A percentile compares a stretch with the other conserved stretches of the same genome.
Evolutionary conservation across 345 rosid genomes (phyloP).

Genomic region (Eucalyptus regnans): DNA sequence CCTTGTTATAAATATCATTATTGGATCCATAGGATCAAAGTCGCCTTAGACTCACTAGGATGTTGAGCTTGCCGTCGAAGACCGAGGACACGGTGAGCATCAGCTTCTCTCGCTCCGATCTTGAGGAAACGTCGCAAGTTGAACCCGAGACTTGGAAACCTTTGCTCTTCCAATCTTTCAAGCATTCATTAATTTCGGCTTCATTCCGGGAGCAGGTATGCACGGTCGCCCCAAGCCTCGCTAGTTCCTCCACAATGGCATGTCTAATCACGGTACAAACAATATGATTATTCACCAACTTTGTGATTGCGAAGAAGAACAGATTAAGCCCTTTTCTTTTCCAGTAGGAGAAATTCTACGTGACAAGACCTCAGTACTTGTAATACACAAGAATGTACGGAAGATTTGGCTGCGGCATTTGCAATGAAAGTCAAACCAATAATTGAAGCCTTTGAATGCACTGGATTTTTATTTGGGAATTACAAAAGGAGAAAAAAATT

Average conservation of each 20-base stretch:
- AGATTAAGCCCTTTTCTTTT: no score
- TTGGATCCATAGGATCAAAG: background rate
- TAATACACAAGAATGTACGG: no score
- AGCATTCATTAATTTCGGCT: slow-evolving; percentile 32
- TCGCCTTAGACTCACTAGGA: slow-evolving; percentile 28
- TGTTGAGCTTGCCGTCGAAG: slow-evolving; percentile 35
- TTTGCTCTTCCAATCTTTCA: slow-evolving; percentile 17
- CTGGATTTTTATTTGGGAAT: background rate
- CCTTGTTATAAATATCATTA: background rate
- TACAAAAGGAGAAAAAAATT: background rate
- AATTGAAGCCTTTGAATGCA: background rate
- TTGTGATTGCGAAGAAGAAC: no score
- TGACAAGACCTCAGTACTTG: no score
- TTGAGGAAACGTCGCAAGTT: slow-evolving; percentile 31
- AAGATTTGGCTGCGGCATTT: background rate
- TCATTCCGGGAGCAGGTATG: slow-evolving; percentile 60
- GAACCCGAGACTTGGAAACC: slow-evolving; percentile 28
- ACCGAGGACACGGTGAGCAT: slow-evolving; percentile 18
- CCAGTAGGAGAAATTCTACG: no score
- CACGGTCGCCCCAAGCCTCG: slow-evolving; percentile 33
- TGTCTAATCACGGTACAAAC: slow-evolving; percentile 5
- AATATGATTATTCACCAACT: no score
- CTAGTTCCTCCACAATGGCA: slow-evolving; percentile 40
- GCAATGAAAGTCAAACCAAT: background rate
- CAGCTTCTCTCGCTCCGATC: slow-evolving; percentile 21